Evolutionary conservation across 208 protist species (phyloP).

Genomic region (Leishmania guyanensis): DNA sequence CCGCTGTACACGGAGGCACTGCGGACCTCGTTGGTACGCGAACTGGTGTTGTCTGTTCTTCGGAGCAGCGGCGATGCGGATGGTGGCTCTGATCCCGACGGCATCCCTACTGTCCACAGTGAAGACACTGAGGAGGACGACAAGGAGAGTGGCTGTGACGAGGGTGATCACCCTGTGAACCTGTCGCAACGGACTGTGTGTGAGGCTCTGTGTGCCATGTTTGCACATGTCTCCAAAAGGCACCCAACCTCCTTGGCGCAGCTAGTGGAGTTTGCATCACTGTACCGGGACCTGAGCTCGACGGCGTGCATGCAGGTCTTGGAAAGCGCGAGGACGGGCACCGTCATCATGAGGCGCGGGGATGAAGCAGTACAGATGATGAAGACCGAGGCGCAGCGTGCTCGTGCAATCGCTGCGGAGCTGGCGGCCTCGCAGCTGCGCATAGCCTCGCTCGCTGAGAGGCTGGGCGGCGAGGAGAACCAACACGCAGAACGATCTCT

Average conservation of each 20-base stretch:
- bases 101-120: constrained; percentile 19
- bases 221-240: constrained; percentile 14
- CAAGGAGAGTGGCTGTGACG: neutral
- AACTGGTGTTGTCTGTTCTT: constrained; percentile 48
- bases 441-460: constrained; percentile 26
- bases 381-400: constrained; percentile 35
- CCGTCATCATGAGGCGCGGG: constrained; percentile 28
- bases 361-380: constrained; percentile 55
- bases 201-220: constrained; percentile 24
- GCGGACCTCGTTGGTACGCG: constrained; percentile 29
- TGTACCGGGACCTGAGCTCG: constrained; percentile 28
- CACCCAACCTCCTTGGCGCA: constrained; percentile 37
- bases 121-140: constrained; percentile 6
- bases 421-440: constrained; percentile 36
- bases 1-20: constrained; percentile 31
- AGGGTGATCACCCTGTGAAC: constrained; percentile 17
- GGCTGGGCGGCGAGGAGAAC: constrained; percentile 24
- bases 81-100: constrained; percentile 14
- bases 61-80: constrained; percentile 5
- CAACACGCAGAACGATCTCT: constrained; percentile 20
- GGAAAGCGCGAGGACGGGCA: constrained; percentile 26
- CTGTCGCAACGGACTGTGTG: constrained; percentile 16
- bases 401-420: constrained; percentile 40
- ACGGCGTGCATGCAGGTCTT: constrained; percentile 22
- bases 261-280: constrained; percentile 17